Evolutionary conservation across 495 filamentous ascomycete genomes (phyloP), one percentile per base, ranked within the genome.

Genomic region (Aspergillus saccharolyticus): DNA sequence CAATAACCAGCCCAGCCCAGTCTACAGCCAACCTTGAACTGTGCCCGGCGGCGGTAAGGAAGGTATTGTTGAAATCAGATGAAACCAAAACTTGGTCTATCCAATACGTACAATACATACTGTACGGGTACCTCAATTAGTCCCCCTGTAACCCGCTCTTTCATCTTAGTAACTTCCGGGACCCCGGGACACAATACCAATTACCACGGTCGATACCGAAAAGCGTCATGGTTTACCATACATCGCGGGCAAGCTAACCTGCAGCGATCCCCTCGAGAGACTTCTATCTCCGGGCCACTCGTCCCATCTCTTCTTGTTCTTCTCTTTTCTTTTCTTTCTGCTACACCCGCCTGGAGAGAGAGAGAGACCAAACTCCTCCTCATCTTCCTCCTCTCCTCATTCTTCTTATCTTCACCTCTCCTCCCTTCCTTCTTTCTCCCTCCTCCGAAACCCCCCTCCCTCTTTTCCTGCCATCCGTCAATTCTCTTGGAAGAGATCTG

Each of bases 351-450:
- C 73, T 78, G 74, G 74, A 78, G 76, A 77, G 76, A 76, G 76
- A 63, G 33, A 39, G 76, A 63, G 64, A n/a, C n/a, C n/a, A 57
- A 65, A 67, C 65, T 68, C 65, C 66, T 66, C 69, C 57, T 66
- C 61, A 59, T 63, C 72, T 75, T 79, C 76, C 77, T 81, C 76
- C 78, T 73, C 79, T 74, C 75, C 78, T 79, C 71, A 70, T 79
- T 72, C 71, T 76, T 78, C 76, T 78, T 69, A 63, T 56, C 61
- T 60, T 62, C 62, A 52, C 72, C 74, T 76, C 75, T 67, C 74
- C 75, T 69, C 72, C 79, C 78, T 72, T 63, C 69, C 70, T 70
- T 72, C 74, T 73, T 75, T 70, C 71, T 73, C 74, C 69, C 77
- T 76, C 78, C 75, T 28, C 25, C 25, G n/a, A n/a, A n/a, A n/a